Base-by-base conservation (phyloP, 2,329 filamentous ascomycete species). In the Pseudogymnoascus sp. region DNA sequence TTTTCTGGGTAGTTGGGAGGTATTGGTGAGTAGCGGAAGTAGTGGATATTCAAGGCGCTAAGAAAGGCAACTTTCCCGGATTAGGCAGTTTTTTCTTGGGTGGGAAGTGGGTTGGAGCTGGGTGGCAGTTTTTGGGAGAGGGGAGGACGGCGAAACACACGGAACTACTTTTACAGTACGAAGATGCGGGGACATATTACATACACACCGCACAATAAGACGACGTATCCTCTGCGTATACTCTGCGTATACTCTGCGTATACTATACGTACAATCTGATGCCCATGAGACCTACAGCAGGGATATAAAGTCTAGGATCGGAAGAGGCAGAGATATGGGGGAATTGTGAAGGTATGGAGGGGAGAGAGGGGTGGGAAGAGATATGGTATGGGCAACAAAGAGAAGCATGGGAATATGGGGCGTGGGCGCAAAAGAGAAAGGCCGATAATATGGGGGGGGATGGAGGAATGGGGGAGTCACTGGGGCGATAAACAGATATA, bases 261-360 rank as follows among this genome's bases (percentile, higher is more conserved):
- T 21, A 44, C 1, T 40, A 6, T 16, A n/a, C 35, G 35, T 37
- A 37, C 31, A 33, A 7, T 40, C n/a, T 40, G 18, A 64, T 44
- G 64, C 64, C 63, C 63, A 67, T 63, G 65, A 64, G 63, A 63
- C 64, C 64, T 64, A 59, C 63, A 60, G 63, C 64, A 63, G 66
- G 64, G 38, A 42, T 42, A 42, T 18, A 42, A 42, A 64, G 61
- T 64, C 59, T 60, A 42, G 35, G 60, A 60, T 40, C 28, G 23
- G 42, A 42, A 40, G 50, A 50, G 53, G 47, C 44, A 28, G 35
- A 14, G 16, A 25, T 28, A 16, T 38, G 35, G 18, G 35, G 33
- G 28, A 31, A 18, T 59, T 23, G 21, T 40, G 21, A 53, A 25
- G 21, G 37, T 53, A 18, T 33, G 63, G 31, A 12, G 42, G 25